phyloP scores from a whole-genome alignment of 163 green algal genomes.

The Coccomyxa subellipsoidea region DNA sequence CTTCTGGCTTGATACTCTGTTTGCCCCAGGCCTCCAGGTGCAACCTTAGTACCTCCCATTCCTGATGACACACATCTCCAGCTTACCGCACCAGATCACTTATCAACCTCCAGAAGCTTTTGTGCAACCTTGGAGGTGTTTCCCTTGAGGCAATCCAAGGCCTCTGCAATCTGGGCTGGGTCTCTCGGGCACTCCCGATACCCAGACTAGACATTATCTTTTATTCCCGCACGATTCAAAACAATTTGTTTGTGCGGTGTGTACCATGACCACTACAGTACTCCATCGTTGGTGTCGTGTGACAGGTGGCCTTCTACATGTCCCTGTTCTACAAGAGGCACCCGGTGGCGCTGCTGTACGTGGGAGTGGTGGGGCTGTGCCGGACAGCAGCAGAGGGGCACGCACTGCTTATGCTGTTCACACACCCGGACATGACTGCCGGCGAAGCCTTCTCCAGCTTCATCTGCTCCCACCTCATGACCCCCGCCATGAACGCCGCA shows the following conservation, averaged over 20 bases:
- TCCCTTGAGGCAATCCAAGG: too few relatives aligned
- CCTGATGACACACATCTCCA: neutral
- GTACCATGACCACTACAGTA: too few relatives aligned
- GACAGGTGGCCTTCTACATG: neutral
- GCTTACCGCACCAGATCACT: too few relatives aligned
- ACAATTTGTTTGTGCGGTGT: too few relatives aligned
- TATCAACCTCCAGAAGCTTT: too few relatives aligned
- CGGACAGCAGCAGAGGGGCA: neutral
- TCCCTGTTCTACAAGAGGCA: neutral
- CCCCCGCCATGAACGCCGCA: neutral
- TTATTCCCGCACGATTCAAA: too few relatives aligned
- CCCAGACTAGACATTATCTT: too few relatives aligned
- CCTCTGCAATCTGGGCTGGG: too few relatives aligned
- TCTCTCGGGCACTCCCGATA: too few relatives aligned
- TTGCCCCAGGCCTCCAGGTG: conserved; percentile 4
- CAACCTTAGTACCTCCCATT: neutral
- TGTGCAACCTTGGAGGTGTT: too few relatives aligned
- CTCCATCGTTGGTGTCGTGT: too few relatives aligned
- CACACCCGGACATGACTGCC: neutral
- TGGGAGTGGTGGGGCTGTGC: neutral
- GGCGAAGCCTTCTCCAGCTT: conserved; percentile 6
- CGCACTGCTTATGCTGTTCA: neutral
- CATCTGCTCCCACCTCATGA: conserved; percentile 18
- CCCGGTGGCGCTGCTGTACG: neutral
- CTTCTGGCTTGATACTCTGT: neutral